These are phyloP conservation scores for Plasmodium gallinaceum DNA, from an alignment of 169 alveolate genomes.

Conservation along the genomic window DNA sequence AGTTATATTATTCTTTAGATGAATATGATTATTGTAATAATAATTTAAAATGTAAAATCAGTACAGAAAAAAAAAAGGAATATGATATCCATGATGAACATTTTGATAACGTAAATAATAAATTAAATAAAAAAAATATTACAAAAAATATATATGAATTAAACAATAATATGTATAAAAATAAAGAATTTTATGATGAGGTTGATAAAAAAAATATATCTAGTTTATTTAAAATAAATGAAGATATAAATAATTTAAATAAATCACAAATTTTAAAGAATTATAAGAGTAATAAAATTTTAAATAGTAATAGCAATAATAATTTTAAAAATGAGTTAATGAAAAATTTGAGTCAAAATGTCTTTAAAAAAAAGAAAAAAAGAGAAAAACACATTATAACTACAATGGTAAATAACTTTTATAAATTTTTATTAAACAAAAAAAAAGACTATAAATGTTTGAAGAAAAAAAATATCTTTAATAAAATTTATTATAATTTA, in stretches of 20 bases:
- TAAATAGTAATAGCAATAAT: slow-evolving; percentile 5
- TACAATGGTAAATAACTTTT: slow-evolving; percentile 9
- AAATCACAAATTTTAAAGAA: background rate
- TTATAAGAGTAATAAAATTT: background rate
- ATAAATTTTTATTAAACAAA: slow-evolving; percentile 56
- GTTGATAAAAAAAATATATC: slow-evolving; percentile 1
- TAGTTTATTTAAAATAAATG: background rate
- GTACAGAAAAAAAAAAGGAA: slow-evolving; percentile 16
- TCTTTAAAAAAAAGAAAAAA: slow-evolving; percentile 23
- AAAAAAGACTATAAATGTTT: slow-evolving; percentile 29
- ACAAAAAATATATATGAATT: slow-evolving; percentile 2
- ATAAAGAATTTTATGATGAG: background rate
- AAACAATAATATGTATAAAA: background rate
- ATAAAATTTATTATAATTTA: slow-evolving; percentile 4
- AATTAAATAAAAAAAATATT: slow-evolving; percentile 1
- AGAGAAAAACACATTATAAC: slow-evolving; percentile 51
- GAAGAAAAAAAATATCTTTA: slow-evolving; percentile 10
- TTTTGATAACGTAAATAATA: slow-evolving; percentile 1
- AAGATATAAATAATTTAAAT: background rate
- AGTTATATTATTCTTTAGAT: slow-evolving; percentile 2
- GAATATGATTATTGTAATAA: slow-evolving; percentile 6
- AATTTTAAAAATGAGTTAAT: slow-evolving; percentile 2
- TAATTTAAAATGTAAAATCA: background rate
- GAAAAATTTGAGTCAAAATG: background rate
- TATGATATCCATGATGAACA: background rate